Conservation (phyloP, 1,284 basidiomycete genomes). For the Dichomitus squalens region DNA sequence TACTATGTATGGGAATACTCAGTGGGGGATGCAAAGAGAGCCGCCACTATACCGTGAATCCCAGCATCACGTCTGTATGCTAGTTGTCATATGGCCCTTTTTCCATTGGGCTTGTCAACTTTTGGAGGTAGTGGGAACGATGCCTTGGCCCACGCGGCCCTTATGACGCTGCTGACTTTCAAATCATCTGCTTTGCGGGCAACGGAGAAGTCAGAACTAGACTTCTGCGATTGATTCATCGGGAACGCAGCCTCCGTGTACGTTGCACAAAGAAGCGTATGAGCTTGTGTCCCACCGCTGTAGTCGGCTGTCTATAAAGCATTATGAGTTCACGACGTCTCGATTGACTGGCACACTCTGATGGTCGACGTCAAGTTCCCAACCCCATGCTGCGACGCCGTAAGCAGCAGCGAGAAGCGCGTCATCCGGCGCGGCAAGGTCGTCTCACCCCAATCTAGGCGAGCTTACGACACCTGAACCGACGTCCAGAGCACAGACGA, state of each 20-base stretch:
- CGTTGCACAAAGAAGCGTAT: neutral
- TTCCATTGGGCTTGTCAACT: no score
- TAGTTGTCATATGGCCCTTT: no score
- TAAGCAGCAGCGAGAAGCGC: no score
- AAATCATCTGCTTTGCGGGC: no score
- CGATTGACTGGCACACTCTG: neutral
- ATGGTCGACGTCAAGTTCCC: neutral
- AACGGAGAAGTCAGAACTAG: neutral
- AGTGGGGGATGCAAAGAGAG: no score
- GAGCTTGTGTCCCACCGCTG: neutral
- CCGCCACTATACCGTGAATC: no score
- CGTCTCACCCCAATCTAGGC: neutral
- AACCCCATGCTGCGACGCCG: neutral
- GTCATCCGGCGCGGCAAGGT: neutral
- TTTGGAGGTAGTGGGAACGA: no score
- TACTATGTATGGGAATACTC: no score
- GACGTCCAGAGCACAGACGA: neutral
- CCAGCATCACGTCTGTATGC: no score
- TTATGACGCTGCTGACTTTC: no score
- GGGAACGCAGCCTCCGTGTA: neutral
- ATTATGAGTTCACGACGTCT: neutral
- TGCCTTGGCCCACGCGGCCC: no score
- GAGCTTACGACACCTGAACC: neutral
- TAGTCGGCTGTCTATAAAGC: neutral
- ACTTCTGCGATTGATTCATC: neutral